Evolutionary conservation across 257 asterid genomes (phyloP).

Genomic region (Fraxinus americana): DNA sequence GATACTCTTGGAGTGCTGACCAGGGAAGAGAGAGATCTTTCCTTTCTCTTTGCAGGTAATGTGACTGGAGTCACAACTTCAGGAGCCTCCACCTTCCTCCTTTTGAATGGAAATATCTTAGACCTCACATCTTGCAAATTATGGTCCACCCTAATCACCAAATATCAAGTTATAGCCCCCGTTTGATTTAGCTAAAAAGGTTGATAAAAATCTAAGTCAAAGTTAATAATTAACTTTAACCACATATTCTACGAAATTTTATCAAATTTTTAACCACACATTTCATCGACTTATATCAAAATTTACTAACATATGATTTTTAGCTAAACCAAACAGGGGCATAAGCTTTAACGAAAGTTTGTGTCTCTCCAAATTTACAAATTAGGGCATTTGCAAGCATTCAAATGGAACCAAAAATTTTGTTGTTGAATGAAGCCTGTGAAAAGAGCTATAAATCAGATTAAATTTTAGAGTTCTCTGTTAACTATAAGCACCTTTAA

Average conservation of each 20-base stretch:
- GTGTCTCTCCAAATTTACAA: conserved; percentile 23
- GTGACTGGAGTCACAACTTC: conserved; percentile 42
- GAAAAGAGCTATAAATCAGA: not conserved
- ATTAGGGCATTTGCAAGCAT: not conserved
- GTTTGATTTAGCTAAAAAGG: too few relatives aligned
- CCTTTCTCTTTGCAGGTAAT: conserved; percentile 62
- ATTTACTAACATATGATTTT: too few relatives aligned
- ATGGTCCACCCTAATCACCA: conserved; percentile 55
- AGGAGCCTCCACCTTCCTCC: conserved; percentile 43
- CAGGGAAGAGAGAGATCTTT: conserved; percentile 64
- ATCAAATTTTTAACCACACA: too few relatives aligned
- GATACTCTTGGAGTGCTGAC: conserved; percentile 64
- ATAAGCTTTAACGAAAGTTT: not conserved
- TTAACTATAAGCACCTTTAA: too few relatives aligned
- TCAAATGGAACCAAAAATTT: not conserved
- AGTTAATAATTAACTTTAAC: too few relatives aligned
- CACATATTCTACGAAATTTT: too few relatives aligned
- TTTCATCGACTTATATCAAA: too few relatives aligned
- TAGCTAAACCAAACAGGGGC: too few relatives aligned
- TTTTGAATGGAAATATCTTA: conserved; percentile 60
- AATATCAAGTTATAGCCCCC: conserved; percentile 9
- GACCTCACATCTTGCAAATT: conserved; percentile 56
- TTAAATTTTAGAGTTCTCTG: not conserved
- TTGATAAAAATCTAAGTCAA: too few relatives aligned
- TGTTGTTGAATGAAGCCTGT: not conserved